Percentiles rank a stretch among this genome's conserved stretches.
phyloP scores from a whole-genome alignment of 768 basidiomycete genomes.

The Calocera viscosa region DNA sequence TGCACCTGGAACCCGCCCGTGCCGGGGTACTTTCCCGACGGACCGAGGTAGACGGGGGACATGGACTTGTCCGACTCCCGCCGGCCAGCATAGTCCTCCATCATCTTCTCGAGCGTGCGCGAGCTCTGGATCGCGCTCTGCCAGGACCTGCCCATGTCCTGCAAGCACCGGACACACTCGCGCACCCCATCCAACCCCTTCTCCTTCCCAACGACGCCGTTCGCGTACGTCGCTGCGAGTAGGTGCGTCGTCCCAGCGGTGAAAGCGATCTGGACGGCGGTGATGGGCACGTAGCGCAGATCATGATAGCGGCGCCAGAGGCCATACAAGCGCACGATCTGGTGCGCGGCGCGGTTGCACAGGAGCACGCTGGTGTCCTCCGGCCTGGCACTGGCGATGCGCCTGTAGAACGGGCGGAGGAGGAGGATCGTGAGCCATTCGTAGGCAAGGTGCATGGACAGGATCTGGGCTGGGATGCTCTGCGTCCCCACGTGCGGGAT shows the following conservation, averaged over 20 bases:
- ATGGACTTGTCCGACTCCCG: constrained; percentile 1
- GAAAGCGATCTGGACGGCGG: constrained; percentile 45
- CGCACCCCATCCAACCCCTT: constrained; percentile 35
- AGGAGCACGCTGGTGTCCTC: constrained; percentile 31
- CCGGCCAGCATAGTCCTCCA: constrained; percentile 28
- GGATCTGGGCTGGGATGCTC: constrained; percentile 27
- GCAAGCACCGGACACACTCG: constrained; percentile 39
- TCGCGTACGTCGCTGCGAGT: constrained; percentile 42
- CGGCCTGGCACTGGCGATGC: constrained; percentile 26
- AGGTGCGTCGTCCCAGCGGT: constrained; percentile 49
- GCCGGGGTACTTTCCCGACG: not conserved
- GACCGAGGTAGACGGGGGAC: constrained; percentile 6
- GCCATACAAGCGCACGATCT: constrained; percentile 41
- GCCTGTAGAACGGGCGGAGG: constrained; percentile 39
- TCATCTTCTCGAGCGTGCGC: constrained; percentile 35
- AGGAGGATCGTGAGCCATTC: constrained; percentile 51
- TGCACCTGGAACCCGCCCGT: constrained; percentile 2
- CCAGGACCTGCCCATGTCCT: constrained; percentile 44
- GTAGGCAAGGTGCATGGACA: constrained; percentile 45
- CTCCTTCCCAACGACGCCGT: constrained; percentile 34
- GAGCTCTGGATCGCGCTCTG: constrained; percentile 41
- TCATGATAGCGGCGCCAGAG: constrained; percentile 43
- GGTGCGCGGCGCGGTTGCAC: constrained; percentile 42
- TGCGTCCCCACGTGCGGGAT: constrained; percentile 3
- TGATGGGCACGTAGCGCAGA: constrained; percentile 46